Percentiles rank a stretch among this genome's conserved stretches.
Evolutionary conservation across 176 grass and related monocot genomes (phyloP).

Genomic region (Lolium multiflorum): DNA sequence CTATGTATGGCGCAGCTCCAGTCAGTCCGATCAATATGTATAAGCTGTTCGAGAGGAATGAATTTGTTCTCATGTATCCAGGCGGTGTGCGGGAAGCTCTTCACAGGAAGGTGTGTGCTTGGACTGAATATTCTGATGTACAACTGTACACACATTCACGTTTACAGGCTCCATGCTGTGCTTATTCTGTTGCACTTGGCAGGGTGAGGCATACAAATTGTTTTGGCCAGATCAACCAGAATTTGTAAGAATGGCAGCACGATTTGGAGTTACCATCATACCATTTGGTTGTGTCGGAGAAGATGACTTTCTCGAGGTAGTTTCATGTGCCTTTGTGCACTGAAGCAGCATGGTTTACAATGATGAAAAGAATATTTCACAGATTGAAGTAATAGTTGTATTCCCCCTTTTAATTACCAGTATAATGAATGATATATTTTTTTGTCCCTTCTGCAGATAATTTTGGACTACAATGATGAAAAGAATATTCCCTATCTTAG

Average conservation of each 20-base stretch:
- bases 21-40: slow-evolving; percentile 64
- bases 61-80: slow-evolving; percentile 76
- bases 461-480: slow-evolving; percentile 87
- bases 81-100: slow-evolving; percentile 74
- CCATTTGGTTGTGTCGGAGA: slow-evolving; percentile 95
- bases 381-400: neutral
- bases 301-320: slow-evolving; percentile 88
- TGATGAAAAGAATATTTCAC: no score
- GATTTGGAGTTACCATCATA: slow-evolving; percentile 78
- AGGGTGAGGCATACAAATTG: slow-evolving; percentile 86
- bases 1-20: slow-evolving; percentile 48
- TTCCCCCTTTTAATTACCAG: neutral
- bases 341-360: neutral
- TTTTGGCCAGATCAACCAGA: slow-evolving; percentile 92
- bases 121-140: neutral
- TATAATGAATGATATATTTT: neutral
- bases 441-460: slow-evolving; percentile 54
- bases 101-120: slow-evolving; percentile 65
- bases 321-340: neutral
- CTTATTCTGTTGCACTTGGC: slow-evolving; percentile 29
- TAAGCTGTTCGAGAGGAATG: slow-evolving; percentile 53
- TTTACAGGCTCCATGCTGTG: neutral
- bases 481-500: slow-evolving; percentile 73
- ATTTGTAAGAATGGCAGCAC: slow-evolving; percentile 95
- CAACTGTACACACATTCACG: neutral